Percentiles rank a stretch among this genome's conserved stretches.
Evolutionary conservation across 2,329 filamentous ascomycete genomes (phyloP).

Genomic region (Xylaria sp.): DNA sequence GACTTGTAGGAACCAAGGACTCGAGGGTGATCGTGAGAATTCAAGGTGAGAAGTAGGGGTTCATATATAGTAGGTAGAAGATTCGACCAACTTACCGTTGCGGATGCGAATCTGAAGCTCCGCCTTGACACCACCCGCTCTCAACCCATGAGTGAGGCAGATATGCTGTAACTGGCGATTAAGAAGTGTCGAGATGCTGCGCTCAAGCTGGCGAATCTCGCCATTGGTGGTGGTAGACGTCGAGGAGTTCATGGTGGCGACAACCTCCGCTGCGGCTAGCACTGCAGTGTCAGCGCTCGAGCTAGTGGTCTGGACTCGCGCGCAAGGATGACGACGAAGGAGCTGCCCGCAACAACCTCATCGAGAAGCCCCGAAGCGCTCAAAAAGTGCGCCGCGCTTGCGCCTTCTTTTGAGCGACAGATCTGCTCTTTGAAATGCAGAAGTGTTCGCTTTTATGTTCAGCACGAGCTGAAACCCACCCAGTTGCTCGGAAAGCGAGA

Average conservation of each 20-base stretch:
- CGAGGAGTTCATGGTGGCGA: constrained; percentile 23
- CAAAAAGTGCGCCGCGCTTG: not conserved
- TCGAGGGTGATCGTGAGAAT: too few species aligned
- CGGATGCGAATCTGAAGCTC: constrained; percentile 74
- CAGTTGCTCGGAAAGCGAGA: too few species aligned
- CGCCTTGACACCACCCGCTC: constrained; percentile 78
- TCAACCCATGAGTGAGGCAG: constrained; percentile 67
- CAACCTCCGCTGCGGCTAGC: not conserved
- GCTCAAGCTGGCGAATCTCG: constrained; percentile 43
- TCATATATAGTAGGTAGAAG: not conserved
- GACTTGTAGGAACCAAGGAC: too few species aligned
- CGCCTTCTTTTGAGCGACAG: not conserved
- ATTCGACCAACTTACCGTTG: constrained; percentile 55
- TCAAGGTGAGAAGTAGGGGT: not conserved
- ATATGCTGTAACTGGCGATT: constrained; percentile 69
- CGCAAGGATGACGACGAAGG: constrained; percentile 14
- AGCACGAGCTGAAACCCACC: too few species aligned
- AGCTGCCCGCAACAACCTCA: constrained; percentile 22
- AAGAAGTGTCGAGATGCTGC: constrained; percentile 43
- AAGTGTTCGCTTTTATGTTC: too few species aligned
- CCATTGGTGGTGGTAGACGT: constrained; percentile 4
- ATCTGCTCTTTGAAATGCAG: not conserved
- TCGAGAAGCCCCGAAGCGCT: constrained; percentile 22
- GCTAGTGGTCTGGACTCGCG: constrained; percentile 25
- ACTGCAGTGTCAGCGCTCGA: not conserved